Percentiles rank a stretch among this genome's conserved stretches.
phyloP scores from a whole-genome alignment of 2,329 filamentous ascomycete species.

The Pleomassaria siparia region DNA sequence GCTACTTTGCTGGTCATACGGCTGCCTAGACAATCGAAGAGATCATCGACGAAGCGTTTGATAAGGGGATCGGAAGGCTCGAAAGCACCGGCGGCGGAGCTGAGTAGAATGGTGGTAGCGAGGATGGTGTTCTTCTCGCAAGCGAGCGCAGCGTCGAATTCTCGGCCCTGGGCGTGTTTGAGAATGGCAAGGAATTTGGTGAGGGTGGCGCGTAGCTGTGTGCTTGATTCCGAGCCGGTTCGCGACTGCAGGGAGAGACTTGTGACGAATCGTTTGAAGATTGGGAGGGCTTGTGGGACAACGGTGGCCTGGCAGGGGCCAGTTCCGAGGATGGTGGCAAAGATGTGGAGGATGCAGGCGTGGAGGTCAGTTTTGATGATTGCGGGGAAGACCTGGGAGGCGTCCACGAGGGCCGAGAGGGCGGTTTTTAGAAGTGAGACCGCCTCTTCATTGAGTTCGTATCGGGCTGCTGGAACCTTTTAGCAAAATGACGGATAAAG shows the following conservation, averaged over 20 bases:
- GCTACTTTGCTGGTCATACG: slow-evolving; percentile 87
- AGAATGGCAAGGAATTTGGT: slow-evolving; percentile 81
- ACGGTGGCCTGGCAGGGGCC: slow-evolving; percentile 84
- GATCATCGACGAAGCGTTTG: slow-evolving; percentile 72
- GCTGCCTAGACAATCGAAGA: slow-evolving; percentile 80
- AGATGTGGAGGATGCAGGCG: slow-evolving; percentile 95
- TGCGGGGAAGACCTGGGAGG: slow-evolving; percentile 90
- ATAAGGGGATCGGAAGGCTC: slow-evolving; percentile 75
- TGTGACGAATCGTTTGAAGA: slow-evolving; percentile 85
- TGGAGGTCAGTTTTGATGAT: slow-evolving; percentile 97
- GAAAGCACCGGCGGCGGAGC: slow-evolving; percentile 73
- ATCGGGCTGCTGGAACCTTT: slow-evolving; percentile 57
- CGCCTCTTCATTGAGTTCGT: slow-evolving; percentile 84
- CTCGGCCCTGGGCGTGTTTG: slow-evolving; percentile 72
- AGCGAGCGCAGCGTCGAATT: slow-evolving; percentile 73
- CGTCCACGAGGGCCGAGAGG: slow-evolving; percentile 86
- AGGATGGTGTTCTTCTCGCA: slow-evolving; percentile 94
- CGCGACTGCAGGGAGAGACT: slow-evolving; percentile 60
- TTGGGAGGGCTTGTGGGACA: slow-evolving; percentile 85
- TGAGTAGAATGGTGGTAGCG: slow-evolving; percentile 85
- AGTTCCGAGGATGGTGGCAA: slow-evolving; percentile 87
- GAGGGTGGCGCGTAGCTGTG: slow-evolving; percentile 79
- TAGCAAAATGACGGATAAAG: slow-evolving; percentile 26
- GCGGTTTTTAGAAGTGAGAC: slow-evolving; percentile 77
- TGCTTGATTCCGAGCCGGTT: slow-evolving; percentile 55